Evolutionary conservation across 345 rosid genomes (phyloP).

Genomic region (Eucalyptus dawsonii): DNA sequence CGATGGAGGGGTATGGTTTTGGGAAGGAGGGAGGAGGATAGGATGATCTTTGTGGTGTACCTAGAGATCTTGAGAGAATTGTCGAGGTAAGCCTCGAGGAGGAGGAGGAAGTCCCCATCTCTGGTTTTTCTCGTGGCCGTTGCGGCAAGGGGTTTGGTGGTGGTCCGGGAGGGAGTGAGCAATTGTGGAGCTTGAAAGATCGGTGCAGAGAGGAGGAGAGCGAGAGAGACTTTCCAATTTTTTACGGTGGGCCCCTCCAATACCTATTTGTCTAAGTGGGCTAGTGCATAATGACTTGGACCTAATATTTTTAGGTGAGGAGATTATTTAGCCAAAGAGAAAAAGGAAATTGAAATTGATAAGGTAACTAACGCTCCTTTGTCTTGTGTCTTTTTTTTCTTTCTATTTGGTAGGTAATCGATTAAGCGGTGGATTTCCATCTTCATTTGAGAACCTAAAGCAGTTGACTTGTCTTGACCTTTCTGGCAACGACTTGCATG

Average conservation of each 20-base stretch:
- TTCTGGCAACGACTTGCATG: too few relatives aligned
- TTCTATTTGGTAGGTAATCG: background rate
- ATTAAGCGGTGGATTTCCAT: background rate
- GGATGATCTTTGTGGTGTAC: too few relatives aligned
- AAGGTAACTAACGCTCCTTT: background rate
- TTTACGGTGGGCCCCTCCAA: fast-evolving
- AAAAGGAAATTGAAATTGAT: background rate
- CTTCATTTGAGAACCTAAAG: background rate
- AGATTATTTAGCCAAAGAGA: background rate
- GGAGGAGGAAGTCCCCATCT: too few relatives aligned
- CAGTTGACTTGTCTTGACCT: fast-evolving
- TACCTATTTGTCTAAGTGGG: background rate
- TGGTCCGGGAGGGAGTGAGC: background rate
- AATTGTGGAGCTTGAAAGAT: fast-evolving
- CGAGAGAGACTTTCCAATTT: background rate
- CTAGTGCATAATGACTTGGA: background rate
- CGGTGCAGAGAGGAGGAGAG: background rate
- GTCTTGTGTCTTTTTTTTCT: background rate
- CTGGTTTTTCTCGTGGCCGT: background rate
- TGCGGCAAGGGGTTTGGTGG: fast-evolving
- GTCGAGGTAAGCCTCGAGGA: too few relatives aligned
- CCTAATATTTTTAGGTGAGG: background rate
- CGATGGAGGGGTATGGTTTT: too few relatives aligned
- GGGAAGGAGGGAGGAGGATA: too few relatives aligned
- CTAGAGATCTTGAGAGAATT: too few relatives aligned